Base-by-base conservation (phyloP, 2,329 filamentous ascomycete species). In the Aspergillus persii region DNA sequence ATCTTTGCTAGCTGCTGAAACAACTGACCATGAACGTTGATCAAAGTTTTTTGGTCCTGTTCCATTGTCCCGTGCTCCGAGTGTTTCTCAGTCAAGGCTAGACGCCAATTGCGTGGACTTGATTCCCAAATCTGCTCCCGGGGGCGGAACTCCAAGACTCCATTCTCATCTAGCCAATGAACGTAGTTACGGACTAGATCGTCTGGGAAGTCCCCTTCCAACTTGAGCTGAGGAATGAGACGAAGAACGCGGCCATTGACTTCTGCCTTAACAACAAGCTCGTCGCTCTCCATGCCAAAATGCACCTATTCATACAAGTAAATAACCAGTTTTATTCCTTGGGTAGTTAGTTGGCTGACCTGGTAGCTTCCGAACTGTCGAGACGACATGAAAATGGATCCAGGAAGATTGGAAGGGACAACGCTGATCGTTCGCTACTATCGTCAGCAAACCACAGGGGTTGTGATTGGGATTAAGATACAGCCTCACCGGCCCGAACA, bases 161-260 rank as follows among this genome's bases (percentile, higher is more conserved):
- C 61, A 0, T 57, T 66, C 0, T 62, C 48, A 27, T 79, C 64
- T 36, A 80, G 75, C 83, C 83, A 86, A 57, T 84, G 82, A 0
- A 76, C 69, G 56, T 74, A 78, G 0, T 77, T 60, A 0, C 76
- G 46, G 2, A 80, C 61, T 3, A 84, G 77, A 0, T 61, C 53
- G 0, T 60, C 51, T 57, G 73, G 73, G 53, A 77, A 65, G 41
- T 75, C 71, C 27, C 54, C 61, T 12, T 31, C 9, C 8, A 76
- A 62, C 7, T 55, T 50, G 8, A 68, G 71, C 66, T 11, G 69
- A 62, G 56, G 76, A 70, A 60, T 68, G 59, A 26, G 74, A 31
- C 48, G 58, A n/a, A 67, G 50, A 9, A 58, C 31, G 11, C 39
- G 51, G 9, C 52, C 23, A 29, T 51, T 26, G 15, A 49, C 46